phyloP scores from a whole-genome alignment of 108 stramenopile species.

The Stephanodiscus triporus region DNA sequence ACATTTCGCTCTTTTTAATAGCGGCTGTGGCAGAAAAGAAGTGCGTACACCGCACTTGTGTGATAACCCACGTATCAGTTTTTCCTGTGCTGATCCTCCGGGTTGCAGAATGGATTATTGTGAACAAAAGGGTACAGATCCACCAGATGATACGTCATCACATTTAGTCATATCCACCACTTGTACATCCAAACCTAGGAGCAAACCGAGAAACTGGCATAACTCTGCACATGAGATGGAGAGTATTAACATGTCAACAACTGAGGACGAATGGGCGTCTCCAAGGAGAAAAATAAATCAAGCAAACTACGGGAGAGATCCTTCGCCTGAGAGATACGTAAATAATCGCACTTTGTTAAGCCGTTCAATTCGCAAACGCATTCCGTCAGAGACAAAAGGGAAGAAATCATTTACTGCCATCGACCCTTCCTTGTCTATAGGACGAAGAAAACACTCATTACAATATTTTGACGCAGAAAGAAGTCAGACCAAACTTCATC shows the following conservation, averaged over 20 bases:
- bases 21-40: neutral
- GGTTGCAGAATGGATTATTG: slow-evolving; percentile 2
- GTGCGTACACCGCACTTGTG: neutral
- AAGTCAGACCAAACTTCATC: too few relatives aligned
- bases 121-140: slow-evolving; percentile 1
- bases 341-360: neutral
- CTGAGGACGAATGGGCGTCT: neutral
- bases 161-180: neutral
- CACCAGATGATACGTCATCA: neutral
- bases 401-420: neutral
- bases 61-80: neutral
- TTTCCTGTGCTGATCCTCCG: slow-evolving; percentile 11
- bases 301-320: neutral
- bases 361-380: neutral
- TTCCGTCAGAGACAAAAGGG: neutral
- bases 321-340: neutral
- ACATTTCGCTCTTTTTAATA: neutral
- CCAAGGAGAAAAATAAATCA: neutral
- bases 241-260: neutral
- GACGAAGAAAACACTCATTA: too few relatives aligned
- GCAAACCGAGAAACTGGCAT: neutral
- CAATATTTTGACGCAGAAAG: too few relatives aligned
- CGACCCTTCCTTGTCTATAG: neutral
- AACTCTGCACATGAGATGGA: neutral
- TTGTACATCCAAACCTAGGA: slow-evolving; percentile 5